Percentiles rank a stretch among this genome's conserved stretches.
Conservation (phyloP, 2,329 filamentous ascomycete species). For the Didymella sp. region DNA sequence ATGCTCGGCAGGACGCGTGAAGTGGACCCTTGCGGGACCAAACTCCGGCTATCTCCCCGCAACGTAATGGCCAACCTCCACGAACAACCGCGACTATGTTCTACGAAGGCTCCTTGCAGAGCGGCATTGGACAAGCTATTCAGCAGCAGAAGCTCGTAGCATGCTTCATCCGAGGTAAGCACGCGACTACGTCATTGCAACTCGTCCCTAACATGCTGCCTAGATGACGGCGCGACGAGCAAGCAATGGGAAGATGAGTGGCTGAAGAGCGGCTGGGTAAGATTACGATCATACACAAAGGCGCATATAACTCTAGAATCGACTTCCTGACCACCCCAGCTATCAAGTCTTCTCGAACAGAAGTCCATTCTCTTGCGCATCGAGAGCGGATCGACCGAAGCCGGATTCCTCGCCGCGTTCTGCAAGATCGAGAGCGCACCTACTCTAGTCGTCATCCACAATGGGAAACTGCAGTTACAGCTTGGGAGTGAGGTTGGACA, state of each 20-base stretch:
- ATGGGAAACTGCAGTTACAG: conserved; percentile 80
- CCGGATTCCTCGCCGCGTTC: conserved; percentile 80
- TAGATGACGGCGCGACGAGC: conserved; percentile 75
- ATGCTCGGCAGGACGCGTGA: conserved; percentile 5
- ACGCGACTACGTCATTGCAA: neutral
- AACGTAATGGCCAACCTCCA: conserved; percentile 13
- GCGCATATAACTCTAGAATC: too few relatives aligned
- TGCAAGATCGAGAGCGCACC: conserved; percentile 82
- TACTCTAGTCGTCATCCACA: conserved; percentile 79
- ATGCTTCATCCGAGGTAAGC: conserved; percentile 80
- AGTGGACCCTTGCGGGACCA: conserved; percentile 8
- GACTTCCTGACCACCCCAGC: conserved; percentile 27
- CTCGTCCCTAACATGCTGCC: neutral
- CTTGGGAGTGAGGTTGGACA: conserved; percentile 69
- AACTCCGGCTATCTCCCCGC: conserved; percentile 17
- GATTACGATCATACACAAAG: neutral
- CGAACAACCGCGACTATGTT: conserved; percentile 67
- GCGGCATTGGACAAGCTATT: conserved; percentile 79
- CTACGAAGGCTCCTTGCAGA: conserved; percentile 78
- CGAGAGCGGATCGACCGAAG: conserved; percentile 76
- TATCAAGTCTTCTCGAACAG: conserved; percentile 60
- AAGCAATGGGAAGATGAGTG: conserved; percentile 75
- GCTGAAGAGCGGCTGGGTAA: conserved; percentile 53
- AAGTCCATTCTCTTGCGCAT: conserved; percentile 75
- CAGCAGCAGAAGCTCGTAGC: conserved; percentile 77